A percentile compares a stretch with the other conserved stretches of the same genome.
These are phyloP conservation scores for Epithele typhae DNA, from an alignment of 768 basidiomycete genomes.

Conservation along the genomic window DNA sequence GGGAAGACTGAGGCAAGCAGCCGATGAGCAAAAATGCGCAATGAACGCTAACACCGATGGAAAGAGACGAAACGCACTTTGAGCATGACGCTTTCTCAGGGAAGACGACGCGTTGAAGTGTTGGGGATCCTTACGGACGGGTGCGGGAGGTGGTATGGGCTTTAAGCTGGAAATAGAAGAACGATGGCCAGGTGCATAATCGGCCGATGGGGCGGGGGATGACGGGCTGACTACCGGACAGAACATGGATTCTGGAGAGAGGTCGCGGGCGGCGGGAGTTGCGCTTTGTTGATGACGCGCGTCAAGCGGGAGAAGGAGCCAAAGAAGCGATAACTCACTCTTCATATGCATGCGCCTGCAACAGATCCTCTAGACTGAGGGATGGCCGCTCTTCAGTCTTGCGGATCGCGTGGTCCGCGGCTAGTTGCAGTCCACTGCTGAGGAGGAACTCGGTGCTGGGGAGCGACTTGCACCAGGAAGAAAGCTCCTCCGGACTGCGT, in stretches of 20 bases:
- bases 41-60: neutral
- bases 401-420: constrained; percentile 33
- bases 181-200: neutral
- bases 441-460: constrained; percentile 38
- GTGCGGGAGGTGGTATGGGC: constrained; percentile 61
- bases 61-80: constrained; percentile 50
- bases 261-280: constrained; percentile 2
- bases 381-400: constrained; percentile 40
- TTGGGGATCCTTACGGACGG: constrained; percentile 51
- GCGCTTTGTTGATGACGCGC: neutral
- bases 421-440: constrained; percentile 32
- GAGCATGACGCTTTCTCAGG: constrained; percentile 73
- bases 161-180: constrained; percentile 39
- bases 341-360: constrained; percentile 71
- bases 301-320: no score
- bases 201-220: neutral
- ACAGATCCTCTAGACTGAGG: constrained; percentile 63
- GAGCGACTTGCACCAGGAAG: constrained; percentile 55
- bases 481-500: constrained; percentile 48
- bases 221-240: constrained; percentile 11
- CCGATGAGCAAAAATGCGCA: constrained; percentile 1
- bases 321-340: constrained; percentile 47
- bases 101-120: constrained; percentile 58
- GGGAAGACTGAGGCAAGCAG: constrained; percentile 57
- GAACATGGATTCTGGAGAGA: constrained; percentile 8